Conservation (phyloP, 768 basidiomycete species). For the Boletus tomentosulus region DNA sequence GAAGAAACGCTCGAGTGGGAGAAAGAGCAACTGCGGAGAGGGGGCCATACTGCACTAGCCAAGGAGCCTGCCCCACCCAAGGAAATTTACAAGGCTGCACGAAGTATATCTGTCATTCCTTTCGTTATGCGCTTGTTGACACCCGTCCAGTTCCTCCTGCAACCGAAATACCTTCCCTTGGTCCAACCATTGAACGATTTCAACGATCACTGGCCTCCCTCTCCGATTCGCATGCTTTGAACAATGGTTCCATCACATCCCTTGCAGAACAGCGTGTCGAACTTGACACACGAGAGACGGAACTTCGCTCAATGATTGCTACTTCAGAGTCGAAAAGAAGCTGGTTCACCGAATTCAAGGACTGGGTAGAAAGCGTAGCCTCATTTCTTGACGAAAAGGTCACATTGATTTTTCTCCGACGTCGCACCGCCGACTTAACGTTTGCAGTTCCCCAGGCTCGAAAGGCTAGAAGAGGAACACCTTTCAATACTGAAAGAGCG, state of each 20-base stretch:
- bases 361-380: conserved; percentile 80
- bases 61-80: conserved; percentile 39
- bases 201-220: conserved; percentile 56
- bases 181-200: conserved; percentile 56
- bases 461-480: conserved; percentile 74
- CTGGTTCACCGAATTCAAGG: conserved; percentile 76
- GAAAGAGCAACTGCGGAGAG: conserved; percentile 73
- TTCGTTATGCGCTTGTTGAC: conserved; percentile 12
- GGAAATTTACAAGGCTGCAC: conserved; percentile 63
- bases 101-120: conserved; percentile 45
- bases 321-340: conserved; percentile 73
- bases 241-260: conserved; percentile 51
- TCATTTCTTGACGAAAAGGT: conserved; percentile 90
- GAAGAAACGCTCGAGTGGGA: conserved; percentile 88
- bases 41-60: conserved; percentile 49
- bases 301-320: conserved; percentile 71
- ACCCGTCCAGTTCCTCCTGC: conserved; percentile 55
- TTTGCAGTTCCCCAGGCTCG: conserved; percentile 67
- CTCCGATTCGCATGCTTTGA: conserved; percentile 63
- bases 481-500: conserved; percentile 72
- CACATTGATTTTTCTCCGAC: conserved; percentile 3
- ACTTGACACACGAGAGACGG: conserved; percentile 62
- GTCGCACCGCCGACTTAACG: neutral
- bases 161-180: conserved; percentile 61
- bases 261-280: conserved; percentile 61